Conservation (phyloP, 2,329 filamentous ascomycete species). For the Colletotrichum spinosum region DNA sequence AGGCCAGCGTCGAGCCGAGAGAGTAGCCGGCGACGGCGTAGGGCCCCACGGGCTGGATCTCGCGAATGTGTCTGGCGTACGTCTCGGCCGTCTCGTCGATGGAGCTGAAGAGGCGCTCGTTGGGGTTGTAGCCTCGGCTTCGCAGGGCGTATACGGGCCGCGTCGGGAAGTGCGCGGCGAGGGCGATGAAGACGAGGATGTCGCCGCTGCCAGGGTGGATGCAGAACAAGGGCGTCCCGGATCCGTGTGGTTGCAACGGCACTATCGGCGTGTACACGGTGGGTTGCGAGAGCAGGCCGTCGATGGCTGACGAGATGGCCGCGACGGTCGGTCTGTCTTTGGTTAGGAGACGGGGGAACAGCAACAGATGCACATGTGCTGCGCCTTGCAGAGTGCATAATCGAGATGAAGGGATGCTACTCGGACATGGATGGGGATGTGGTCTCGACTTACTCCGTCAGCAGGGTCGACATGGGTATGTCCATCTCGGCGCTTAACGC, state of each 20-base stretch:
- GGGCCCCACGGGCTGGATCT: conserved; percentile 55
- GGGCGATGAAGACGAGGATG: conserved; percentile 51
- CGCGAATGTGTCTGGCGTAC: conserved; percentile 52
- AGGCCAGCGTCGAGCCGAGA: conserved; percentile 57
- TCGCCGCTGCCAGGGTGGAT: conserved; percentile 55
- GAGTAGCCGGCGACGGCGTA: conserved; percentile 61
- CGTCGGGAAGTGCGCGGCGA: conserved; percentile 51
- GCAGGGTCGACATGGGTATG: conserved; percentile 48
- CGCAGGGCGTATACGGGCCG: conserved; percentile 59
- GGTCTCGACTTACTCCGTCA: conserved; percentile 45
- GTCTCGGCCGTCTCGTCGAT: conserved; percentile 50
- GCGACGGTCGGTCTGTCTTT: conserved; percentile 16
- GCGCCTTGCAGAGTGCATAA: not conserved
- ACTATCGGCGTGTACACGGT: conserved; percentile 50
- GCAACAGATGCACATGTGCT: not conserved
- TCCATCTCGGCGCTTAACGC: conserved; percentile 44
- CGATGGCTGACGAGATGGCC: conserved; percentile 37
- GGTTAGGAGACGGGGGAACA: not conserved
- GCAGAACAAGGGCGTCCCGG: conserved; percentile 51
- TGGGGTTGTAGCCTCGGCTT: conserved; percentile 50
- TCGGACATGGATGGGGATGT: no score
- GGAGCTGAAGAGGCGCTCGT: conserved; percentile 47
- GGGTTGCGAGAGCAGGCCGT: conserved; percentile 16
- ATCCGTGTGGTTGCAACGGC: conserved; percentile 44
- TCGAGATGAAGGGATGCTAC: not conserved